Evolutionary conservation across 768 basidiomycete genomes (phyloP).

Genomic region (Boletus eberwhitei): DNA sequence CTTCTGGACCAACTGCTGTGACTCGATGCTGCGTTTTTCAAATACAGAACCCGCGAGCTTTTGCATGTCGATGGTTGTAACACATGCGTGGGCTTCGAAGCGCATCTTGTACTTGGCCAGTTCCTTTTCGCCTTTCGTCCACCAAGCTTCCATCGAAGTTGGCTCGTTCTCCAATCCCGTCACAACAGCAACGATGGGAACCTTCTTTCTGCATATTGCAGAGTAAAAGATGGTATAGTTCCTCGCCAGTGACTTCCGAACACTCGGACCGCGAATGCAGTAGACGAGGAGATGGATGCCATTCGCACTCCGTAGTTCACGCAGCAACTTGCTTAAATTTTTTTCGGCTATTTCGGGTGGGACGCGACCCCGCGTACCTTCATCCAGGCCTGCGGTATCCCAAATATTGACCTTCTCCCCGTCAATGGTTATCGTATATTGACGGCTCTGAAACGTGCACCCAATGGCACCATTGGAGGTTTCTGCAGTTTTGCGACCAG

Average conservation of each 20-base stretch:
- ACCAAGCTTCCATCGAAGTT: conserved; percentile 36
- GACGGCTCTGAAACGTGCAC: conserved; percentile 34
- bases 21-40: conserved; percentile 16
- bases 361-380: conserved; percentile 25
- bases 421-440: conserved; percentile 21
- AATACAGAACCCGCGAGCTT: conserved; percentile 16
- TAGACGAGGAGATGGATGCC: conserved; percentile 33
- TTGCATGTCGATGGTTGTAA: conserved; percentile 33
- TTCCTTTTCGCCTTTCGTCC: conserved; percentile 31
- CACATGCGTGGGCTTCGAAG: conserved; percentile 41
- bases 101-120: conserved; percentile 34
- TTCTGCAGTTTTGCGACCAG: conserved; percentile 25
- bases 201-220: conserved; percentile 29
- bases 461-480: conserved; percentile 32
- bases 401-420: conserved; percentile 22
- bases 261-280: conserved; percentile 31
- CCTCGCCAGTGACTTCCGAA: conserved; percentile 23
- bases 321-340: conserved; percentile 29
- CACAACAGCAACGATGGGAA: conserved; percentile 32
- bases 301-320: conserved; percentile 24
- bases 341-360: conserved; percentile 25
- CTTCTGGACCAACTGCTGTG: conserved; percentile 19
- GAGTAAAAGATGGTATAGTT: conserved; percentile 34
- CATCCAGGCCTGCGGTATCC: conserved; percentile 34
- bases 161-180: conserved; percentile 34